A percentile compares a stretch with the other conserved stretches of the same genome.
Conservation (phyloP, 2,329 filamentous ascomycete species). For the Tolypocladium endophyticum region DNA sequence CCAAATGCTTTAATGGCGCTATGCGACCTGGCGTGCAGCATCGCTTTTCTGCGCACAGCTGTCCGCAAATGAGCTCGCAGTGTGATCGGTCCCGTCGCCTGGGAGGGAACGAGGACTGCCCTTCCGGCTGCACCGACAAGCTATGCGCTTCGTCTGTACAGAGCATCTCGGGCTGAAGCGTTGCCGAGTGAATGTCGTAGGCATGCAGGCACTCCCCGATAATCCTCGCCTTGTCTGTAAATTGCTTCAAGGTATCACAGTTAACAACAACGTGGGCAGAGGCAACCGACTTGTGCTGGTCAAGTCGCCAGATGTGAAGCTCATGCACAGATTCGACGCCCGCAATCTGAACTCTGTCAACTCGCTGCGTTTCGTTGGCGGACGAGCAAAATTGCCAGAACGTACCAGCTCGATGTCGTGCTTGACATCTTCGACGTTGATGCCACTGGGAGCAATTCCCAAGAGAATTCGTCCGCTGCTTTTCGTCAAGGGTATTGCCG, state of each 20-base stretch:
- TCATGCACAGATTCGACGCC: slow-evolving; percentile 60
- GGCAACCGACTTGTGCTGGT: slow-evolving; percentile 59
- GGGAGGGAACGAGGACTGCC: slow-evolving; percentile 10
- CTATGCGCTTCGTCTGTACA: background rate
- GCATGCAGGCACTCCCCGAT: slow-evolving; percentile 61
- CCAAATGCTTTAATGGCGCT: background rate
- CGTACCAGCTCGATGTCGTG: slow-evolving; percentile 56
- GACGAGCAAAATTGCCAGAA: background rate
- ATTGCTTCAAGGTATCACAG: slow-evolving; percentile 43
- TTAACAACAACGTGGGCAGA: slow-evolving; percentile 58
- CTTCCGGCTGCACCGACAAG: slow-evolving; percentile 4
- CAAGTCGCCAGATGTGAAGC: slow-evolving; percentile 63
- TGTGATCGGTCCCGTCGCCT: slow-evolving; percentile 12
- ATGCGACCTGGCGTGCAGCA: slow-evolving; percentile 27
- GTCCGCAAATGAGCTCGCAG: slow-evolving; percentile 43
- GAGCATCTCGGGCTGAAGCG: slow-evolving; percentile 53
- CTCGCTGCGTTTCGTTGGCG: background rate
- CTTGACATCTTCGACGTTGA: slow-evolving; percentile 52
- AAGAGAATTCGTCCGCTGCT: slow-evolving; percentile 56
- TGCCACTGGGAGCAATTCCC: slow-evolving; percentile 51
- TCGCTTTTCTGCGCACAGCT: slow-evolving; percentile 37
- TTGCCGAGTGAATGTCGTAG: slow-evolving; percentile 63
- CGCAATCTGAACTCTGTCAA: slow-evolving; percentile 36
- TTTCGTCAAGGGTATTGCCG: slow-evolving; percentile 52
- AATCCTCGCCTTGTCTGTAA: slow-evolving; percentile 49